These are phyloP conservation scores for Haplosporangium sp. DNA, from an alignment of 371 early-diverging fungal genomes.

Conservation along the genomic window DNA sequence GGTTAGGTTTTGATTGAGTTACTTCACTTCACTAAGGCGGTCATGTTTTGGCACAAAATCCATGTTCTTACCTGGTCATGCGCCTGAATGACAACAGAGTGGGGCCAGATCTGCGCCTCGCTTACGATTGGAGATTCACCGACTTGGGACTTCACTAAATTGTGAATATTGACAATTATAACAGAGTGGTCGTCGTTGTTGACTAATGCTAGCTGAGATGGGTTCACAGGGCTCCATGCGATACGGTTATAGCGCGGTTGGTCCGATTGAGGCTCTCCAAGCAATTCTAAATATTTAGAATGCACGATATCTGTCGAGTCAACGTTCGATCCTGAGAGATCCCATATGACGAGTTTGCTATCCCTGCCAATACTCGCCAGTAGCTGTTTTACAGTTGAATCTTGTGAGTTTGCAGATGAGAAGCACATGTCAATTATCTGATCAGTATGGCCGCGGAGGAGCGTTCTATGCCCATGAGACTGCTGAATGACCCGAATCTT, in stretches of 20 bases:
- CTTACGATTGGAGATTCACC: conserved; percentile 20
- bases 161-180: conserved; percentile 37
- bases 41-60: neutral
- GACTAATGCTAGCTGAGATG: conserved; percentile 48
- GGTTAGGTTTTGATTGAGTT: neutral
- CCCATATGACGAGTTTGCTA: conserved; percentile 57
- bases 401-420: conserved; percentile 20
- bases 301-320: conserved; percentile 53
- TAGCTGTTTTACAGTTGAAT: conserved; percentile 27
- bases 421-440: conserved; percentile 58
- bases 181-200: conserved; percentile 54
- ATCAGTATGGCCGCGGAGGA: conserved; percentile 56
- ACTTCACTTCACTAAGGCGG: neutral
- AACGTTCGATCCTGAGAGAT: conserved; percentile 50
- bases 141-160: conserved; percentile 21
- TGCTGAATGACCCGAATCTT: conserved; percentile 59
- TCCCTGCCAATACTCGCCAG: conserved; percentile 55
- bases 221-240: conserved; percentile 40
- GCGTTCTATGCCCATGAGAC: conserved; percentile 54
- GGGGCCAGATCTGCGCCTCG: conserved; percentile 31
- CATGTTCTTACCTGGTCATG: conserved; percentile 38
- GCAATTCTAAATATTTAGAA: conserved; percentile 40
- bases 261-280: conserved; percentile 33
- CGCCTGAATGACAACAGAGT: conserved; percentile 41
- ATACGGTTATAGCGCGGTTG: conserved; percentile 42